Conservation (phyloP, 768 basidiomycete species). For the Leccinellum luteum region DNA sequence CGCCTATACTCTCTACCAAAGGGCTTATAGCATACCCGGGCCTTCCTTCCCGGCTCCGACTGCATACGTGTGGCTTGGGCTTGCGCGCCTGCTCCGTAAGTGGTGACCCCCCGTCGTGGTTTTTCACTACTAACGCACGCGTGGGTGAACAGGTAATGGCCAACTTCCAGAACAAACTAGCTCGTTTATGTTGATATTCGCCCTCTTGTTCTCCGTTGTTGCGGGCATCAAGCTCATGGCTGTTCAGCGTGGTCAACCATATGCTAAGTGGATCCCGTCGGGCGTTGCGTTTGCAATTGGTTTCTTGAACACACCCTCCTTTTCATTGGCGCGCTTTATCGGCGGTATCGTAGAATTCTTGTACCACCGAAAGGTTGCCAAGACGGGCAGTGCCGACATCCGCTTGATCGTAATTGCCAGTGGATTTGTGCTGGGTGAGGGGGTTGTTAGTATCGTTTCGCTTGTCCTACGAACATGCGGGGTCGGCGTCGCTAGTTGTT, state of each 20-base stretch:
- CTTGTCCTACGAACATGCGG: slow-evolving; percentile 73
- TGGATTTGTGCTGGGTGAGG: slow-evolving; percentile 95
- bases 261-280: slow-evolving; percentile 82
- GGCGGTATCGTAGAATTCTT: slow-evolving; percentile 81
- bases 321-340: slow-evolving; percentile 86
- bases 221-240: slow-evolving; percentile 67
- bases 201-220: slow-evolving; percentile 62
- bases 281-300: slow-evolving; percentile 95
- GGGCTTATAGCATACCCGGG: slow-evolving; percentile 85
- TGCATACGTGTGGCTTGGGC: slow-evolving; percentile 87
- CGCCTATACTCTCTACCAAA: slow-evolving; percentile 83
- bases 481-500: slow-evolving; percentile 75
- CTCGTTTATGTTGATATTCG: slow-evolving; percentile 79
- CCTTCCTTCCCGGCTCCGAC: slow-evolving; percentile 96
- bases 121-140: slow-evolving; percentile 1
- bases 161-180: slow-evolving; percentile 73
- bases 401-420: slow-evolving; percentile 84
- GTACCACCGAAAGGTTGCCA: slow-evolving; percentile 54
- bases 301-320: slow-evolving; percentile 93
- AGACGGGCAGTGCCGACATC: slow-evolving; percentile 56
- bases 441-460: slow-evolving; percentile 80
- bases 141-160: slow-evolving; percentile 60
- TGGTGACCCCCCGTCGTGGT: slow-evolving; percentile 2
- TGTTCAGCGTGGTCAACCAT: slow-evolving; percentile 44
- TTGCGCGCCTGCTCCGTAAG: slow-evolving; percentile 75